These are phyloP conservation scores for Hordeum marinum DNA, from an alignment of 176 grass and related monocot species.

Conservation along the genomic window DNA sequence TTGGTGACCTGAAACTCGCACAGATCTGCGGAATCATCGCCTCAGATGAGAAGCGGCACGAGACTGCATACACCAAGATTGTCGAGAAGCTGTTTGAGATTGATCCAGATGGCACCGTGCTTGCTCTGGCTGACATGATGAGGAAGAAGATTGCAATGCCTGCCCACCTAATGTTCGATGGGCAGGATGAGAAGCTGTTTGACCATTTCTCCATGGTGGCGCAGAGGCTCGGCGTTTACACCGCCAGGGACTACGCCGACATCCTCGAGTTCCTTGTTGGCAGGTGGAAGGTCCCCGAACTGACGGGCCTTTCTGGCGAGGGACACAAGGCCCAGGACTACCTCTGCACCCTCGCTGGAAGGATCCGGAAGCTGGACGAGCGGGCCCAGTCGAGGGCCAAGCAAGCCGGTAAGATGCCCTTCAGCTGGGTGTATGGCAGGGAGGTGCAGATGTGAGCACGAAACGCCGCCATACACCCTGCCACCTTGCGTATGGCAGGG, in stretches of 20 bases:
- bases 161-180: slow-evolving; percentile 93
- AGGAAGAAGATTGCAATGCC: slow-evolving; percentile 98
- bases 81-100: slow-evolving; percentile 95
- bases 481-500: no score
- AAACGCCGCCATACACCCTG: not conserved
- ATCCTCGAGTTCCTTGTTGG: slow-evolving; percentile 88
- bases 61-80: slow-evolving; percentile 95
- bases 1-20: slow-evolving; percentile 79
- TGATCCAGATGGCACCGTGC: slow-evolving; percentile 67
- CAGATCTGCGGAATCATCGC: slow-evolving; percentile 93
- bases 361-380: slow-evolving; percentile 85
- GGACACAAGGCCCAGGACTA: slow-evolving; percentile 85
- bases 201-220: slow-evolving; percentile 92
- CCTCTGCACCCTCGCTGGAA: slow-evolving; percentile 70
- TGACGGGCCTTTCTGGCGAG: slow-evolving; percentile 63
- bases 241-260: slow-evolving; percentile 84
- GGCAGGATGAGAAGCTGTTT: slow-evolving; percentile 74
- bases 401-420: slow-evolving; percentile 51
- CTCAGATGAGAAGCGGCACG: slow-evolving; percentile 89
- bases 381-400: slow-evolving; percentile 74
- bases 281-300: slow-evolving; percentile 73
- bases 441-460: slow-evolving; percentile 65
- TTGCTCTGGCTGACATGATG: slow-evolving; percentile 93
- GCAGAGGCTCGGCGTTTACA: slow-evolving; percentile 79
- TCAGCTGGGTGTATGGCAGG: slow-evolving; percentile 84